Evolutionary conservation across 2,329 filamentous ascomycete genomes (phyloP), one percentile per base, ranked within the genome.

Genomic region (Fusarium sp.): DNA sequence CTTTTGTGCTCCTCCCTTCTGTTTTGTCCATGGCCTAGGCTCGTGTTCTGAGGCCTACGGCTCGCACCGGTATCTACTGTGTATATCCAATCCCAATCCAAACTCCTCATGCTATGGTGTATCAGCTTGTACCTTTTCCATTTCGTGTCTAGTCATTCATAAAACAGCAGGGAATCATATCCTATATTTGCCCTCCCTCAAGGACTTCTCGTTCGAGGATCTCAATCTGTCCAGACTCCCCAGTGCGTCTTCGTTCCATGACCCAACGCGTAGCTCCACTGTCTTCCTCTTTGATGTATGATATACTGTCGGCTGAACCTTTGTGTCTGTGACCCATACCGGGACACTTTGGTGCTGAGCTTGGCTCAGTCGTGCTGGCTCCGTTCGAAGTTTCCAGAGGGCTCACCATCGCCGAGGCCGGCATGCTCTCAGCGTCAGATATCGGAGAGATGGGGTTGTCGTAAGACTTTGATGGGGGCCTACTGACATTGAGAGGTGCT

Each of bases 231-330:
- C 91, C 91, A 63, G 83, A 86, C 74, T 93, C 91, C 2, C 85
- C 89, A 5, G 90, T 92, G 38, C 91, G 83, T 56, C 91, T 84
- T 38, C 91, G 82, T 79, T 94, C 92, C 72, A 93, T 82, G 11
- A 93, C 87, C 92, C 91, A 93, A 48, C 90, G 82, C 60, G 85
- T 86, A 70, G 87, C 87, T 2, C 86, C 87, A 12, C 85, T 85
- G 5, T 87, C 84, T 48, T 90, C 88, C 75, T 91, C 89, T 66
- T 91, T 89, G 49, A 86, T 86, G 78, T 94, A 94, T 10, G 90
- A 91, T 37, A 94, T 89, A 69, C 90, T 92, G 71, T 93, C 91
- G 3, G 89, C 84, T 48, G 88, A 91, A 53, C 86, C 82, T 70
- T 84, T 86, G 70, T 87, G 83, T 17, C 83, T 81, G 69, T 88